Evolutionary conservation across 148 eudicot species (phyloP).

Genomic region (Cornus kousa): DNA sequence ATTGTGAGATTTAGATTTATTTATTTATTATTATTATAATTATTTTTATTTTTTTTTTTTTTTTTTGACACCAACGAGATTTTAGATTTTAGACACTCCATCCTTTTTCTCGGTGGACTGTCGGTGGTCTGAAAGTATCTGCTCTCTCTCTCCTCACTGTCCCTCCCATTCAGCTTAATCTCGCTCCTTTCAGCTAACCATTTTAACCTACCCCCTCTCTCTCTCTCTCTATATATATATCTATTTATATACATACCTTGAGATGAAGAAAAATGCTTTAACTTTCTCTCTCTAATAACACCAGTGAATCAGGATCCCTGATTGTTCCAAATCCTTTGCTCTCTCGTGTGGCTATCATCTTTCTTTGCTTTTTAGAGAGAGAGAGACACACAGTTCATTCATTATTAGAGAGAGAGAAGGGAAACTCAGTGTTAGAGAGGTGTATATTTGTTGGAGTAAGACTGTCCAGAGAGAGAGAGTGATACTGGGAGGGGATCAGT

Average conservation of each 20-base stretch:
- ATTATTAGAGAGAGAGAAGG: too few species aligned
- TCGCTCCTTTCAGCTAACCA: not conserved
- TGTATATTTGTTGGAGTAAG: not conserved
- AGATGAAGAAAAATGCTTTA: not conserved
- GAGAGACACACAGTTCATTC: constrained; percentile 20
- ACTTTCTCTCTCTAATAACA: not conserved
- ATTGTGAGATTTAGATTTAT: not conserved
- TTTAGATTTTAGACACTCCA: not conserved
- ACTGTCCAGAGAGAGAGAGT: not conserved
- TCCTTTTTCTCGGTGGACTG: not conserved
- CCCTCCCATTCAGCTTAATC: not conserved
- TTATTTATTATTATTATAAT: too few species aligned
- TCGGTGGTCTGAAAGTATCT: not conserved
- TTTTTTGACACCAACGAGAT: too few species aligned
- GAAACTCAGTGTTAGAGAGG: not conserved
- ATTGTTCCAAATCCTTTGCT: not conserved
- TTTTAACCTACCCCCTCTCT: not conserved
- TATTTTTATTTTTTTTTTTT: too few species aligned
- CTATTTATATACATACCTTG: not conserved
- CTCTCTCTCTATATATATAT: not conserved
- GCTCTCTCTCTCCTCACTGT: not conserved
- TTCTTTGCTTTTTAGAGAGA: too few species aligned
- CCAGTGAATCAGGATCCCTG: not conserved
- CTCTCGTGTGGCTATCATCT: not conserved
- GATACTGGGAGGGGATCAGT: constrained; percentile 10